These are phyloP conservation scores for Corniculantispora saksenae DNA, from an alignment of 2,329 filamentous ascomycete species.

Conservation along the genomic window DNA sequence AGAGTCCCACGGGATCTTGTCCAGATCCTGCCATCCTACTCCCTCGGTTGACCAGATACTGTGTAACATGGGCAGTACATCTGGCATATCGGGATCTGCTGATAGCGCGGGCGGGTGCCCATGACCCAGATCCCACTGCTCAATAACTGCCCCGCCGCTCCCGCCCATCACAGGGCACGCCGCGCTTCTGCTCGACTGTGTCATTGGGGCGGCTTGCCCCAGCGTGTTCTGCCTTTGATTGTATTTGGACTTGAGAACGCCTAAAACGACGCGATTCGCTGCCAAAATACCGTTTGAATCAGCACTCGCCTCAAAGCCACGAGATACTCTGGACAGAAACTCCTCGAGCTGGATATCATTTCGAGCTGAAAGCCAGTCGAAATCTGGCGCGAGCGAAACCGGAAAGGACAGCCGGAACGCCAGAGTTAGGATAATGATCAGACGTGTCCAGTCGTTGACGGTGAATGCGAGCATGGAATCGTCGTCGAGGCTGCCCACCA, in stretches of 20 bases:
- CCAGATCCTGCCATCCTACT: conserved; percentile 8
- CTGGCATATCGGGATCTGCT: conserved; percentile 1
- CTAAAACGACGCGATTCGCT: conserved; percentile 9
- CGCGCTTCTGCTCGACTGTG: background rate
- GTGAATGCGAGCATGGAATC: conserved; percentile 13
- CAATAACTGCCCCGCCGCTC: background rate
- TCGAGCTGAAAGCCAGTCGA: conserved; percentile 9
- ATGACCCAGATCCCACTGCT: background rate
- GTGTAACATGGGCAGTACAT: conserved; percentile 13
- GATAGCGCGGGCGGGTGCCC: background rate
- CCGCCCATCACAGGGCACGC: conserved; percentile 8
- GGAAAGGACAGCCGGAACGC: conserved; percentile 18
- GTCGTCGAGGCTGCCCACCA: conserved; percentile 14
- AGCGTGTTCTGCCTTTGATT: background rate
- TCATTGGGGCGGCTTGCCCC: background rate
- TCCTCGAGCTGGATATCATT: conserved; percentile 5
- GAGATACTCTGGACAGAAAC: conserved; percentile 8
- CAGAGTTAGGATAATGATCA: conserved; percentile 14
- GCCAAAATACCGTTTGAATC: background rate
- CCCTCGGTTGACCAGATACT: conserved; percentile 6
- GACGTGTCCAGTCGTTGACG: conserved; percentile 18
- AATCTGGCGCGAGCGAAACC: conserved; percentile 5
- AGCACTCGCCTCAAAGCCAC: background rate
- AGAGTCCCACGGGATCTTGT: background rate
- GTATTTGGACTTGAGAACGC: conserved; percentile 3